Base-by-base conservation (phyloP, 1,139 yeast species). In the Debaryomyces fabryi region DNA sequence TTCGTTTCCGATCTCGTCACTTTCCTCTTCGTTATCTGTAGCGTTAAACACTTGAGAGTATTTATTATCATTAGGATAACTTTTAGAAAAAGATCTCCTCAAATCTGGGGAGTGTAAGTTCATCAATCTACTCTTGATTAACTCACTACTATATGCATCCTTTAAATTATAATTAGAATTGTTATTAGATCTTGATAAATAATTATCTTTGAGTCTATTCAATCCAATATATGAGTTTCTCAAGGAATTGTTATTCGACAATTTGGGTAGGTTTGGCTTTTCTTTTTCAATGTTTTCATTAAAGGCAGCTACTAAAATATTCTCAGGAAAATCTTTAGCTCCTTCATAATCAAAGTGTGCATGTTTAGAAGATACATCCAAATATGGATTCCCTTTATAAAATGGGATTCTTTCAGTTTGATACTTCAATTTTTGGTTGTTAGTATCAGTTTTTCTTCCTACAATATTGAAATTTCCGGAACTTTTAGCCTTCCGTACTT, bases 201-300 rank as follows among this genome's bases (percentile, higher is more conserved):
- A 55, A 16, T 62, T 62, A 37, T 71, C 76, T 49, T 74, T 74
- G 30, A 74, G 60, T 33, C 78, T 52, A 52, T 72, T 74, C 49
- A 75, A 64, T 1, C 79, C 79, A 50, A 74, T 64, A 49, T 63
- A 69, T 1, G 79, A 74, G 52, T 63, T 72, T 12, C 64, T 59
- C 4, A 66, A 51, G 4, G 76, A 67, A 45, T 58, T 65, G 21
- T 63, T 57, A 4, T 63, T 58, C 4, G 76, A 68, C 13, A 64
- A 46, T 38, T 63, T 64, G 0, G 80, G 80, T 39, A 74, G 59
- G 45, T 73, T 72, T 1, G 78, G 68, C 32, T 65, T 69, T 30
- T 63, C 64, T 23, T 45, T 49, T 44, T 9, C 44, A 25, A 2
- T 32, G 7, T 43, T 40, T 8, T 34, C 25, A 10, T 41, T 47